phyloP scores from a whole-genome alignment of 139 green algal genomes.

The Chlorella sorokiniana region DNA sequence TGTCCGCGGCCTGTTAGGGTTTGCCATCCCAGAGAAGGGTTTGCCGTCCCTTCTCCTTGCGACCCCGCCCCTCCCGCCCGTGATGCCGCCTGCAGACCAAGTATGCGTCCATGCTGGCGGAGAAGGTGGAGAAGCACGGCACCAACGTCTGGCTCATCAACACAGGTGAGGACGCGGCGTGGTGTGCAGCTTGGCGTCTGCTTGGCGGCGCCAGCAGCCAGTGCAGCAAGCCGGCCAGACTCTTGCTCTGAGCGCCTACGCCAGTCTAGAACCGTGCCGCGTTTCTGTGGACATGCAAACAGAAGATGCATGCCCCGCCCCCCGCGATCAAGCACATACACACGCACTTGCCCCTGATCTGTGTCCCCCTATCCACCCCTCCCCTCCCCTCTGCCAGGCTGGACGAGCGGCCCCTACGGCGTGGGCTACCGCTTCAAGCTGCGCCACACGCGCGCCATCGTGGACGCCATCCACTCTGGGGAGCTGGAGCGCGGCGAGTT shows the following conservation, averaged over 20 bases:
- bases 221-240: too few relatives aligned
- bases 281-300: too few relatives aligned
- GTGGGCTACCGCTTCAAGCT: conserved; percentile 90
- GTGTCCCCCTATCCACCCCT: too few relatives aligned
- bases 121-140: conserved; percentile 89
- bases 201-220: too few relatives aligned
- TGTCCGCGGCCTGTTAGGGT: too few relatives aligned
- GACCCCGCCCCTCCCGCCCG: not conserved
- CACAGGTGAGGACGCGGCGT: conserved; percentile 56
- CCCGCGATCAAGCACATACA: too few relatives aligned
- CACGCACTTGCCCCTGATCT: too few relatives aligned
- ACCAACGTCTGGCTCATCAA: conserved; percentile 89
- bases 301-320: too few relatives aligned
- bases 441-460: conserved; percentile 91
- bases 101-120: conserved; percentile 90
- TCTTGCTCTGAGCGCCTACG: too few relatives aligned
- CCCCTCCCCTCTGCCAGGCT: conserved; percentile 34
- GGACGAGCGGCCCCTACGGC: conserved; percentile 76
- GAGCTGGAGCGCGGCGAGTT: conserved; percentile 70
- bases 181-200: not conserved
- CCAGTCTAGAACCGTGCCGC: too few relatives aligned
- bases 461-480: conserved; percentile 94
- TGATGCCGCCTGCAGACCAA: conserved; percentile 19
- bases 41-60: not conserved
- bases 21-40: too few relatives aligned